Base-by-base conservation (phyloP, 345 rosid genomes). In the Physaria fendleri region DNA sequence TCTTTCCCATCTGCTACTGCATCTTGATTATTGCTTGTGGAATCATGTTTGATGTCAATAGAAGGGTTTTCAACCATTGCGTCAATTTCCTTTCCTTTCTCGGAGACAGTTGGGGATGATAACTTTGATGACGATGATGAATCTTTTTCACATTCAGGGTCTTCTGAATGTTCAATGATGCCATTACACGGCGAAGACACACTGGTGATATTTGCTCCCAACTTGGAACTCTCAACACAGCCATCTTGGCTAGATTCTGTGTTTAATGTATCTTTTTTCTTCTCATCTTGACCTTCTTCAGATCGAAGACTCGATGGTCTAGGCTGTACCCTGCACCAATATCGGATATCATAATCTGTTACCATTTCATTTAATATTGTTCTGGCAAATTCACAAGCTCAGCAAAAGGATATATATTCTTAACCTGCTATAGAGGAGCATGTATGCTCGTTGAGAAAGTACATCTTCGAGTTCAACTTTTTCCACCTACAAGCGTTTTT, bases 381-480 rank as follows among this genome's bases (percentile, higher is more conserved):
- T 33, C 12, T 25, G 45, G 44, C 2, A 43, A 64, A 52, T 12
- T 41, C 58, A 27, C 15, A 27, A 62, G 20, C 49, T 5, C 12
- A 0, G 8, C 8, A 41, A 22, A 30, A 20, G 14, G 37, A 35
- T 12, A 33, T 3, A 32, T 11, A 12, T 37, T 27, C 9, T 20
- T 38, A 10, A 89, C 99, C 99, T 87, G 89, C 81, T 85, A 69
- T 93, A 93, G 55, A 90, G 74, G 55, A 93, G 94, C 99, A 93
- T 93, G 69, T 89, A 93, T 33, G 97, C 99, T 43, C 91, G 84
- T 70, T 87, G 83, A 58, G 92, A 83, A 76, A 93, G 92, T 14
- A 93, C 99, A 72, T 90, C 96, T 14, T 85, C 99, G 69, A 87
- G 61, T 58, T 80, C 96, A 54, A 83, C 92, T 5, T 66, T 73